Percentiles rank a stretch among this genome's conserved stretches.
Evolutionary conservation across 495 filamentous ascomycete species (phyloP).

Genomic region (Glutinoglossum americanum): DNA sequence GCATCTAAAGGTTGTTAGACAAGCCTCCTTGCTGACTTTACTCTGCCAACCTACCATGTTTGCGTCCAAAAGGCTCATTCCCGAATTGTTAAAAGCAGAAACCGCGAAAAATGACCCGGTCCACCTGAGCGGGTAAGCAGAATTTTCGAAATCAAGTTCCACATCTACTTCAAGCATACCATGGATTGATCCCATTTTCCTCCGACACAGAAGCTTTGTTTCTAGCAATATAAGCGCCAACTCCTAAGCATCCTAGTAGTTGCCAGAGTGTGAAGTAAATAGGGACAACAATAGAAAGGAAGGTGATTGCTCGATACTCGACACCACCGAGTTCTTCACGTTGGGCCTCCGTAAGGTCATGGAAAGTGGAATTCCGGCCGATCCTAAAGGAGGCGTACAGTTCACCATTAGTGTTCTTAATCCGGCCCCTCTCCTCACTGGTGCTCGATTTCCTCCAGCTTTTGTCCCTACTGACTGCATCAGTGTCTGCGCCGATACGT

Average conservation of each 20-base stretch:
- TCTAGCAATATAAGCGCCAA: constrained; percentile 48
- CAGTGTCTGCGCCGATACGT: background rate
- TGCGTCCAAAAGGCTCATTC: constrained; percentile 64
- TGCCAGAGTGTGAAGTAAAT: constrained; percentile 56
- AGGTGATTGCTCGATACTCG: constrained; percentile 58
- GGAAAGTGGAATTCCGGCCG: constrained; percentile 54
- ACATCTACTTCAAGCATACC: constrained; percentile 11
- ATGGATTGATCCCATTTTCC: constrained; percentile 50
- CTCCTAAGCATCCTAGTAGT: constrained; percentile 42
- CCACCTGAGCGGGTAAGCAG: constrained; percentile 26
- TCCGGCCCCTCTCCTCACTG: constrained; percentile 12
- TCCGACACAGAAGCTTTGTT: constrained; percentile 33
- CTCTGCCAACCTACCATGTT: constrained; percentile 35
- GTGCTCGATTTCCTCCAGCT: too few species aligned
- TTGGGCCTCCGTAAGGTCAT: constrained; percentile 42
- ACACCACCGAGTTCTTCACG: constrained; percentile 54
- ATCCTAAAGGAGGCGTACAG: constrained; percentile 13
- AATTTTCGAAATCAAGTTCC: background rate
- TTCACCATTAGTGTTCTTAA: constrained; percentile 10
- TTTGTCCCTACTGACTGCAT: background rate
- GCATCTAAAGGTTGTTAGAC: constrained; percentile 16
- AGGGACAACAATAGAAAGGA: constrained; percentile 49
- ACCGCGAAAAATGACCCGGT: constrained; percentile 45
- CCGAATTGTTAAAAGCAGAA: constrained; percentile 73
- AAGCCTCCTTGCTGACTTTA: background rate